Evolutionary conservation across 2,329 filamentous ascomycete genomes (phyloP), one percentile per base, ranked within the genome.

Genomic region (Dryadomyces sulphureus): DNA sequence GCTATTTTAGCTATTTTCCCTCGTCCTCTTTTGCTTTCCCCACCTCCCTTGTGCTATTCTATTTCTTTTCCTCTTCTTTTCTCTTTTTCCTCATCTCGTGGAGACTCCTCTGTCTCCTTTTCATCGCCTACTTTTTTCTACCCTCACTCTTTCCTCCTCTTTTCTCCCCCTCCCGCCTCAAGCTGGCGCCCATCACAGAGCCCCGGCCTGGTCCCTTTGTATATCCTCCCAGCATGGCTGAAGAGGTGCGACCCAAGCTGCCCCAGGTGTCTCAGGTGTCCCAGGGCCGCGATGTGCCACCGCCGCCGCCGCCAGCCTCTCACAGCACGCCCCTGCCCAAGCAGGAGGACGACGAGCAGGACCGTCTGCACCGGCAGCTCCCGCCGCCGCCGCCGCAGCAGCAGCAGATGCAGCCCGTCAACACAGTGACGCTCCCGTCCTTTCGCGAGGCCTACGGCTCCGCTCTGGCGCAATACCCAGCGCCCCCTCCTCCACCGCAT

Each of bases 401-500:
- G 1, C 48, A 48, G 9, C 32, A 44, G 9, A 30, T 42, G 32
- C 39, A 22, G 17, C 17, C 34, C 4, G 21, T 9, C 30, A 53
- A 45, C 40, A 38, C 40, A 22, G 48, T 52, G 14, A 51, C 49
- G 4, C 46, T 53, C 4, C 52, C 52, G 9, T 51, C 49, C 3
- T 54, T 54, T 24, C 45, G 50, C 3, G 52, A 54, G 41, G 48
- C 50, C 4, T 52, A 52, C 21, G 52, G 52, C 20, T 41, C 25
- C 4, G 49, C 44, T 7, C 36, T 49, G 2, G 47, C 41, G 2
- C 43, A 43, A 19, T 50, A 48, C n/a, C 41, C 47, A 7, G 35
- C 46, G 1, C 47, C 41, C 5, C 48, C 16, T 1, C 50, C 43
- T 4, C 40, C 17, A 27, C 32, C 25, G 7, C 49, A 46, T 3